phyloP scores from a whole-genome alignment of 306 rosid genomes.

The Cicer bijugum region DNA sequence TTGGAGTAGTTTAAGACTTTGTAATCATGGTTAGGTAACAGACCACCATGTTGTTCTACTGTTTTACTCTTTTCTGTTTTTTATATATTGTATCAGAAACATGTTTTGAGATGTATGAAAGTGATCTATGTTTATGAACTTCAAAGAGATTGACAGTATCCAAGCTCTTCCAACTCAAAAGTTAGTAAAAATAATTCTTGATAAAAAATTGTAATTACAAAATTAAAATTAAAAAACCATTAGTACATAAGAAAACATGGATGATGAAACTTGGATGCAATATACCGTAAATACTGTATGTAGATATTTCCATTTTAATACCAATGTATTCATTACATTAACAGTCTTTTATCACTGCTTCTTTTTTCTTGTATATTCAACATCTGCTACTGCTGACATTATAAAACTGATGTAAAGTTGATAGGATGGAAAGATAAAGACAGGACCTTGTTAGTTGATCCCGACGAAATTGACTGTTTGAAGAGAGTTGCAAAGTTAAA shows the following conservation, averaged over 20 bases:
- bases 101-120: too few species aligned
- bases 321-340: neutral
- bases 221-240: neutral
- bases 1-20: too few species aligned
- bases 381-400: constrained; percentile 43
- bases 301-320: neutral
- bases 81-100: too few species aligned
- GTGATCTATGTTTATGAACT: too few species aligned
- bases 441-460: constrained; percentile 87
- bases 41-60: too few species aligned
- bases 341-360: neutral
- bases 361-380: neutral
- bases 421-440: constrained; percentile 95
- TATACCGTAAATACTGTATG: neutral
- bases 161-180: neutral
- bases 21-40: too few species aligned
- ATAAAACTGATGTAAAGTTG: constrained; percentile 55
- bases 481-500: constrained; percentile 70
- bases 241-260: constrained; percentile 3
- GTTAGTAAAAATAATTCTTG: neutral
- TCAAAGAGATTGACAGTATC: neutral
- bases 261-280: constrained; percentile 22
- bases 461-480: constrained; percentile 84
- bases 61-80: too few species aligned
- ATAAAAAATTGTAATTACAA: neutral